Evolutionary conservation across 495 filamentous ascomycete species (phyloP), one percentile per base, ranked within the genome.

Genomic region (Aspergillus mulundensis): DNA sequence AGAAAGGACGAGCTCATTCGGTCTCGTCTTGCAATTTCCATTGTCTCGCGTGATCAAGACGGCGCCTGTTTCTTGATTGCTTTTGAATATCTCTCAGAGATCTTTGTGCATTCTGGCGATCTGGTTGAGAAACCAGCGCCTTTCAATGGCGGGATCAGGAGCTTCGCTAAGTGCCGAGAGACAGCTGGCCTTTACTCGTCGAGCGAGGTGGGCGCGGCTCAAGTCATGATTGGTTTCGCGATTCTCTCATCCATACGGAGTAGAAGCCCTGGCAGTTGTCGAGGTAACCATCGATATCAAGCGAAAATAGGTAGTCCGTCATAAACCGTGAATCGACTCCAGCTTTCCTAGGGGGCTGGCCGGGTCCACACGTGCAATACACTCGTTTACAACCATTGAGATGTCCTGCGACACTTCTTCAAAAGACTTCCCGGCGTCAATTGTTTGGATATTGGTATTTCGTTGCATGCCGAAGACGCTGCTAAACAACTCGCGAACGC

Each of bases 401-500:
- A 91, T 83, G 55, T 83, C 75, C 53, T 76, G 74, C 23, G 87
- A 81, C 3, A 85, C 81, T 43, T 81, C 77, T 38, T 82, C 72
- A 39, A 85, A 70, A 0, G 78, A 52, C 19, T 66, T 66, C 2
- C 77, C 80, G 1, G 81, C 84, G 71, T 86, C 76, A 41, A 87
- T 69, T 1, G 73, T 54, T 18, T 51, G 57, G 14, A 77, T 69
- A 40, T 75, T 69, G 44, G 68, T 56, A n/a, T 60, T 65, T 30
- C 59, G 65, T 40, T 74, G 73, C 43, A 66, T 59, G 41, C 68
- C 63, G 28, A 80, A 69, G 14, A 82, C 55, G 0, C 73, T 66
- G 25, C 71, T 63, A 62, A 96, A 98, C 32, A 92, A 61, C 57
- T 86, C 80, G 34, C 89, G 75, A 32, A 97, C 94, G 23, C 84